Evolutionary conservation across 768 basidiomycete genomes (phyloP), one percentile per base, ranked within the genome.

Genomic region (Podaxis sp.): DNA sequence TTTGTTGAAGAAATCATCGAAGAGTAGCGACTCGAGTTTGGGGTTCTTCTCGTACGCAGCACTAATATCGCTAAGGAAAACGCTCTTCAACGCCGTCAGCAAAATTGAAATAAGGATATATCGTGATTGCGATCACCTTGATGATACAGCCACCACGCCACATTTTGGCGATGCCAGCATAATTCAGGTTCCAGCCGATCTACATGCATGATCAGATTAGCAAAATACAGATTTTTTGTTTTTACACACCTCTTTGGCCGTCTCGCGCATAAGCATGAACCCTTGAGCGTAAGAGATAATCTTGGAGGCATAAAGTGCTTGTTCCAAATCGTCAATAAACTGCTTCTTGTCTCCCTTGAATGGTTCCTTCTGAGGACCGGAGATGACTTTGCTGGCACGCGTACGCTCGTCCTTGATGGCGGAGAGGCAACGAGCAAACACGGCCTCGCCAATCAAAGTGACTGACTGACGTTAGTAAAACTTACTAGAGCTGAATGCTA

Each of bases 91-190:
- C 9, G 40, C 33, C 28, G 24, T 28, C 52, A 53, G 42, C 19
- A 24, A 19, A 51, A 2, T 46, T 19, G n/a, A 24, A 11, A 51
- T 9, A 49, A 42, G 12, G 1, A 15, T 26, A 15, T 12, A 17
- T 30, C 46, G 24, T 46, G 49, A 12, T 24, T 11, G 17, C 11
- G 8, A 11, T 11, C 24, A 51, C 91, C 86, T 96, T 96, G 85
- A 99, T 99, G 78, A 99, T 99, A 77, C 96, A 99, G 68, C 97
- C 97, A 68, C 97, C 97, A 71, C 96, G 94, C 97, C 97, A 99
- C 95, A 99, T 99, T 69, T 84, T 87, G 38, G 97, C 97, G 73
- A 99, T 99, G 65, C 95, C 96, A 69, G 95, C 89, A 74, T 96
- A 96, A 85, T 99, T 98, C 75, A 99, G 81, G 76, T 92, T 87